Evolutionary conservation across 2,329 filamentous ascomycete species (phyloP).

Genomic region (Zymoseptoria pseudotritici): DNA sequence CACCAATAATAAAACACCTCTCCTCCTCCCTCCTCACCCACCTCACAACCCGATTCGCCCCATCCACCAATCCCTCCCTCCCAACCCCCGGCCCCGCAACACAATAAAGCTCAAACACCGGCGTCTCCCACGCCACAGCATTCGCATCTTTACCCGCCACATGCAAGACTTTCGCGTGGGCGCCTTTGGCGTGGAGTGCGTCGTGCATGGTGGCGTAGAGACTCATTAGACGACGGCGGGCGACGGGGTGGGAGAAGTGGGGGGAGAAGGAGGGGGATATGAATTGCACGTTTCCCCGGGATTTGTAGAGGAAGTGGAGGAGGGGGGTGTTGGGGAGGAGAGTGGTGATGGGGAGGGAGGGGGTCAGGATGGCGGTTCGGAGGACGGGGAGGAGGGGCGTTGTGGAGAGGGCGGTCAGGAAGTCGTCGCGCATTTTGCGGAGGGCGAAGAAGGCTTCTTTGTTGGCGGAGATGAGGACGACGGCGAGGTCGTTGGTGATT

Average conservation of each 20-base stretch:
- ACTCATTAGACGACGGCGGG: slow-evolving; percentile 57
- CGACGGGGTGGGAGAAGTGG: slow-evolving; percentile 18
- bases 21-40: slow-evolving; percentile 93
- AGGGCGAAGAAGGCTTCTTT: slow-evolving; percentile 91
- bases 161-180: slow-evolving; percentile 81
- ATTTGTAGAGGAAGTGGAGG: slow-evolving; percentile 94
- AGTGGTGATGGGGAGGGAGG: slow-evolving; percentile 64
- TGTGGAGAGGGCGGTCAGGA: slow-evolving; percentile 64
- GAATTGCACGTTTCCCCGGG: slow-evolving; percentile 88
- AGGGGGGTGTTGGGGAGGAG: slow-evolving; percentile 74
- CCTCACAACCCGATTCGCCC: slow-evolving; percentile 80
- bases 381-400: slow-evolving; percentile 71
- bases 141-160: slow-evolving; percentile 66
- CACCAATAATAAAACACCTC: slow-evolving; percentile 90
- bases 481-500: slow-evolving; percentile 59
- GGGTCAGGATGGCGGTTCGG: slow-evolving; percentile 59
- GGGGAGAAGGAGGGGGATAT: slow-evolving; percentile 77
- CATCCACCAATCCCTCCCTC: slow-evolving; percentile 64
- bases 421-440: slow-evolving; percentile 59
- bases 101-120: slow-evolving; percentile 88
- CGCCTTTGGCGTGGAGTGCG: slow-evolving; percentile 73
- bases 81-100: slow-evolving; percentile 68
- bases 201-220: slow-evolving; percentile 81
- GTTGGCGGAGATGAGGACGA: slow-evolving; percentile 85
- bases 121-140: slow-evolving; percentile 83